Percentiles rank a stretch among this genome's conserved stretches.
phyloP scores from a whole-genome alignment of 768 basidiomycete species.

The Polyporus arcularius region DNA sequence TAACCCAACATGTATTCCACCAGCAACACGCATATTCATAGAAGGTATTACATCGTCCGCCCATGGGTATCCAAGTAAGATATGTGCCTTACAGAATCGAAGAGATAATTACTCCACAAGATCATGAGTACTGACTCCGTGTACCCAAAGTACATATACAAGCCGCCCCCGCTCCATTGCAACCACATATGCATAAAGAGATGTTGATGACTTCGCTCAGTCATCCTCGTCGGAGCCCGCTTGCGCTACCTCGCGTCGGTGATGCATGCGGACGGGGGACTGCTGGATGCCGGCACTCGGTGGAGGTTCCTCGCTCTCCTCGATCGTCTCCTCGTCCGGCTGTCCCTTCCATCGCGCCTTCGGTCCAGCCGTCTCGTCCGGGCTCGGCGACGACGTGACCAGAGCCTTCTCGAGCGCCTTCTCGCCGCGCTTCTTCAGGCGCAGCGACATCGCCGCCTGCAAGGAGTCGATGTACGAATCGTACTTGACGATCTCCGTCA shows the following conservation, averaged over 20 bases:
- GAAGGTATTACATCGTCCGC: constrained; percentile 17
- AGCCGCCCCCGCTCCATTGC: constrained; percentile 4
- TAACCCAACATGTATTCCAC: not conserved
- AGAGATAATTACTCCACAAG: constrained; percentile 22
- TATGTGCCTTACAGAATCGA: constrained; percentile 19
- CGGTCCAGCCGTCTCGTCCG: constrained; percentile 23
- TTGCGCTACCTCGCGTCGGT: constrained; percentile 48
- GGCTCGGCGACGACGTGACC: constrained; percentile 32
- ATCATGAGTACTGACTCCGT: constrained; percentile 13
- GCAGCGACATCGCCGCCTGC: constrained; percentile 76
- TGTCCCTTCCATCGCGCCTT: constrained; percentile 43
- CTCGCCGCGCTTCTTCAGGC: constrained; percentile 89
- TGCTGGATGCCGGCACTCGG: constrained; percentile 28
- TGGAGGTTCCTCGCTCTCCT: constrained; percentile 46
- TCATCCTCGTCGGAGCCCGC: constrained; percentile 27
- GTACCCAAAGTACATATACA: constrained; percentile 2
- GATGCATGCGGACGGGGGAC: constrained; percentile 34
- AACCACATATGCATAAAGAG: constrained; percentile 12
- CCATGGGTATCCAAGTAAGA: constrained; percentile 18
- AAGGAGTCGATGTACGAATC: constrained; percentile 93
- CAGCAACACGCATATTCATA: constrained; percentile 9
- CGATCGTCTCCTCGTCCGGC: constrained; percentile 46
- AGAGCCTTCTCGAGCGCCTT: constrained; percentile 71
- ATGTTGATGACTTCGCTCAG: not conserved
- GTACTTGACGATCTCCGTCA: constrained; percentile 94